phyloP scores from a whole-genome alignment of 768 basidiomycete species.

The Panaeolus cyanescens region DNA sequence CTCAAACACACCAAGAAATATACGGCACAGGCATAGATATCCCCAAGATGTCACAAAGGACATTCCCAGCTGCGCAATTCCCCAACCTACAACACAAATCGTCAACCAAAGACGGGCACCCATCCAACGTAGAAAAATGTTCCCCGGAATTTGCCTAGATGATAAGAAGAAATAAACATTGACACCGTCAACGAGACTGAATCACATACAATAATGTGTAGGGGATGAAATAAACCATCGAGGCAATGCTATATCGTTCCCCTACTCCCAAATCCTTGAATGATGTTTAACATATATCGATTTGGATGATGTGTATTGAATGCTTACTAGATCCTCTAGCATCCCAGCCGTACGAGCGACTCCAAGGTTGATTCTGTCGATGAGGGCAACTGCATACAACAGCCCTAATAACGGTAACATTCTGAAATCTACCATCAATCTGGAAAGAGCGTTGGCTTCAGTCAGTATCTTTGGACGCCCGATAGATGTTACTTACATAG shows the following conservation, averaged over 20 bases:
- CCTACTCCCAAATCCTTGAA: constrained; percentile 29
- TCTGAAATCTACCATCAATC: not conserved
- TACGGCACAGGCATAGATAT: constrained; percentile 21
- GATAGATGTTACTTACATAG: not conserved
- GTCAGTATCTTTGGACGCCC: not conserved
- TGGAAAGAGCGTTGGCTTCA: not conserved
- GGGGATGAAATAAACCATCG: constrained; percentile 36
- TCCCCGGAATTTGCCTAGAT: constrained; percentile 31
- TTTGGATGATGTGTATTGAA: not conserved
- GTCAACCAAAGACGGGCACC: constrained; percentile 31
- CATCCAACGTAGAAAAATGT: constrained; percentile 26
- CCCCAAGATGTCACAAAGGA: constrained; percentile 31
- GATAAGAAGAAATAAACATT: not conserved
- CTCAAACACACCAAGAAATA: constrained; percentile 29
- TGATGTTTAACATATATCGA: constrained; percentile 10
- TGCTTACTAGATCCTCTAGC: constrained; percentile 21
- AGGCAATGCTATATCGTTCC: constrained; percentile 34
- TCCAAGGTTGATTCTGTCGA: constrained; percentile 39
- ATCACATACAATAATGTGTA: constrained; percentile 31
- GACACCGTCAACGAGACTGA: not conserved
- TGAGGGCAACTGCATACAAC: constrained; percentile 35
- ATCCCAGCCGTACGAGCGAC: constrained; percentile 37
- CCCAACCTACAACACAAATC: constrained; percentile 27
- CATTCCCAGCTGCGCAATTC: constrained; percentile 25
- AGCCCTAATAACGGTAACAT: constrained; percentile 9